Base-by-base conservation (phyloP, 192 early-diverging fungal genomes). In the Podila epigama region DNA sequence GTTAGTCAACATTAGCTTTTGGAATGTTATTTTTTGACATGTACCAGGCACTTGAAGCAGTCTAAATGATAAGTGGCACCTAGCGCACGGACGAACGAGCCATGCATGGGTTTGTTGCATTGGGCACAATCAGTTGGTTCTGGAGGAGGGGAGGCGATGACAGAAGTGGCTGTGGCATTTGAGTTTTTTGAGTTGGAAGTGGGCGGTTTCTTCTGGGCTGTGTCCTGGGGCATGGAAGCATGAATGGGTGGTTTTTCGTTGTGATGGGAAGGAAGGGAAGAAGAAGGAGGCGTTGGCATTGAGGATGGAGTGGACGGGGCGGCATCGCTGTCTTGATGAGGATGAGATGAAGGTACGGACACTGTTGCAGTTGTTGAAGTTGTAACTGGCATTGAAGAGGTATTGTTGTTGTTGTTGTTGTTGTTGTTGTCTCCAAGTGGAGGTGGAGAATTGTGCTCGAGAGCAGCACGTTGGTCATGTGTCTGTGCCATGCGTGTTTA, bases 21-120 rank as follows among this genome's bases (percentile, higher is more conserved):
- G n/a, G n/a, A n/a, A n/a, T n/a, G n/a, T n/a, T n/a, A n/a, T n/a
- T n/a, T n/a, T n/a, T n/a, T n/a, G n/a, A n/a, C n/a, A n/a, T n/a
- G n/a, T n/a, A 97, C 97, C 87, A 90, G 79, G 66, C 97, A 99
- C 44, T 89, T 90, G 61, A 99, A 98, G 75, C 97, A 99, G 51
- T 97, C 91, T 44, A 97, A 83, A 79, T 99, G 97, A 80, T 89
- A 98, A 57, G 91, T 89, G n/a, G 87, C 87, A 57, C 88, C 87
- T 59, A 94, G 75, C 37, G 96, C 93, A 32, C 93, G 85, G 61
- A 99, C 95, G 84, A 94, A 93, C 72, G 97, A 96, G 59, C 93
- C 94, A 29, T 90, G 84, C 64, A 99, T 89, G 60, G 83, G 68
- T 52, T 81, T 75, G 27, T 79, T 79, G 72, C 97, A 98, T 62